Evolutionary conservation across 805 yeast species (phyloP).

Genomic region (Saccharomycopsis sp.): DNA sequence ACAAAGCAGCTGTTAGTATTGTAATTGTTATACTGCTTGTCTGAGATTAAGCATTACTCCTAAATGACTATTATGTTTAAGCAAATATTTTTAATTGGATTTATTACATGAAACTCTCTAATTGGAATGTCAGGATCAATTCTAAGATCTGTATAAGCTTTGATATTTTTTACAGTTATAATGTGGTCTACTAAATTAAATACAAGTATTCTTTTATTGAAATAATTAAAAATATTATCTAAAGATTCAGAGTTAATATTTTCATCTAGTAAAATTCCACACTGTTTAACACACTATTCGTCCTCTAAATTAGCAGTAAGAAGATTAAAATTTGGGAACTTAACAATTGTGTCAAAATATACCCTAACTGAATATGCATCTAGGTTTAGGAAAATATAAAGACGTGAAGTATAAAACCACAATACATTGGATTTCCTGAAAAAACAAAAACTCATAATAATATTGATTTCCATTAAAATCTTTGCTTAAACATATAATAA

Average conservation of each 20-base stretch:
- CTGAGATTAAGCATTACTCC: background rate
- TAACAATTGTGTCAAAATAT: background rate
- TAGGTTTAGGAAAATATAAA: slow-evolving; percentile 3
- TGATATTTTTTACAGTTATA: background rate
- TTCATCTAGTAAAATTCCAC: background rate
- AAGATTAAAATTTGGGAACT: background rate
- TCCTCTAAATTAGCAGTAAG: background rate
- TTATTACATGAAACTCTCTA: background rate
- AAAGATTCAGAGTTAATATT: background rate
- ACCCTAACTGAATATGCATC: background rate
- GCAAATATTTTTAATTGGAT: background rate
- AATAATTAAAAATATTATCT: background rate
- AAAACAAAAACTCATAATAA: background rate
- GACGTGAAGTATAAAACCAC: background rate
- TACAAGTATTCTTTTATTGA: background rate
- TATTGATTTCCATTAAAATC: background rate
- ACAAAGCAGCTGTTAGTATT: too few species aligned
- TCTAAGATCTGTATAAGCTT: slow-evolving; percentile 1
- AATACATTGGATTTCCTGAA: background rate
- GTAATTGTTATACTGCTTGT: too few species aligned
- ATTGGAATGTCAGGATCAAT: slow-evolving; percentile 1
- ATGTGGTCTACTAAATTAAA: background rate
- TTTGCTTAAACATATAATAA: too few species aligned
- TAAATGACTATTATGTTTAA: slow-evolving; percentile 1
- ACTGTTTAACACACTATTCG: background rate